Evolutionary conservation across 495 filamentous ascomycete genomes (phyloP), one percentile per base, ranked within the genome.

Genomic region (Aspergillus nanangensis): DNA sequence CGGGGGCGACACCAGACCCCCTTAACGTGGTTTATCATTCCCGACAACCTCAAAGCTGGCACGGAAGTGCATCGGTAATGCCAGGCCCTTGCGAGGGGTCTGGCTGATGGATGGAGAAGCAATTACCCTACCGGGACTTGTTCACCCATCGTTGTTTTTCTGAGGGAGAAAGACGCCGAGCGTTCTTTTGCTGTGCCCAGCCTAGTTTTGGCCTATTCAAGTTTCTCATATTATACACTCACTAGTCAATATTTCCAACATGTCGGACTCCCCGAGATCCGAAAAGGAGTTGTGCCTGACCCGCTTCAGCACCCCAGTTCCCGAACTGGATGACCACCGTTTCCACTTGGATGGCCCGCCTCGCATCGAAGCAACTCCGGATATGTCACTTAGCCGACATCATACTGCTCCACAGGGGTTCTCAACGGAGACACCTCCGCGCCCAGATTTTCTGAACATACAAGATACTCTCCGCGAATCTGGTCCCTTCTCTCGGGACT

Each of bases 1-100:
- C 77, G 90, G 93, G 83, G 89, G 86, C 77, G 87, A 91, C 76
- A 93, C 90, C 76, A 91, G 93, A 78, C 93, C 93, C 62, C 93
- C 93, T 76, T 98, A 97, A 96, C 71, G 91, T 71, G 76, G 60
- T 71, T 72, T 76, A 3, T 38, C 5, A 7, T 57, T 40, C 52
- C 44, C 42, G 45, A 57, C 44, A 50, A 39, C 25, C 37, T 44
- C 32, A 45, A 66, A 56, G 59, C 56, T 69, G 62, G 64, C 66
- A 62, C 62, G 62, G 53, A 65, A 65, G 58, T 61, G 43, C 60
- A 60, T 57, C 63, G 62, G 68, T 63, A 65, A 66, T 66, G 62
- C 62, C 67, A 74, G 70, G 55, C 70, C 70, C 70, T 67, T 57
- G 45, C 47, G 50, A 61, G 65, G 70, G 70, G 69, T 74, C 70